Evolutionary conservation across 2,329 filamentous ascomycete species (phyloP).

Genomic region (Apiospora arundinis): DNA sequence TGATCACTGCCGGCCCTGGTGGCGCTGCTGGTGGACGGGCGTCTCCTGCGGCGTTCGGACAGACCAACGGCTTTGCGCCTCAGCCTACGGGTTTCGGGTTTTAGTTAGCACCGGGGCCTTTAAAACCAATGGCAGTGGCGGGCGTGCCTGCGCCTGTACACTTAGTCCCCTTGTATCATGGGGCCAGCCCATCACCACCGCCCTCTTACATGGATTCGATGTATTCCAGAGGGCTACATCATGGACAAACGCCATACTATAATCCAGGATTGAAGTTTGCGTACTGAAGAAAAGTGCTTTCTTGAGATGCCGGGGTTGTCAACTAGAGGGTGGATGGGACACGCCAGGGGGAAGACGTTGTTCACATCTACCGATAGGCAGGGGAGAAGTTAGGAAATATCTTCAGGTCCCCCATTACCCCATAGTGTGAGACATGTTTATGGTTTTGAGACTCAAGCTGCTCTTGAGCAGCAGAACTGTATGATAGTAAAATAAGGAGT

Average conservation of each 20-base stretch:
- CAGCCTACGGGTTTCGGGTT: constrained; percentile 82
- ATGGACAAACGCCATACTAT: neutral
- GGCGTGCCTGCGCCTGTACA: neutral
- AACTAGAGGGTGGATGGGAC: constrained; percentile 7
- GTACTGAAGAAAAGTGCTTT: constrained; percentile 11
- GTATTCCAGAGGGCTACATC: neutral
- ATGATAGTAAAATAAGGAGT: constrained; percentile 20
- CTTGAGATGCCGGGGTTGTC: neutral
- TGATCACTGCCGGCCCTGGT: constrained; percentile 91
- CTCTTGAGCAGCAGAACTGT: constrained; percentile 4
- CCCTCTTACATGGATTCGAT: neutral
- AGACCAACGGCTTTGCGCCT: constrained; percentile 87
- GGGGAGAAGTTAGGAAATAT: neutral
- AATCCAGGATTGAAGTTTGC: neutral
- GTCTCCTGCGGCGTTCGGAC: constrained; percentile 73
- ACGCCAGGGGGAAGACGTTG: constrained; percentile 2
- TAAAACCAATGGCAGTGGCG: constrained; percentile 23
- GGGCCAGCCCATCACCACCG: neutral
- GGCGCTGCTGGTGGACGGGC: constrained; percentile 51
- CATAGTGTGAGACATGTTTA: constrained; percentile 4
- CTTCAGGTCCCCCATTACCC: constrained; percentile 2
- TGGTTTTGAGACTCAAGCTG: constrained; percentile 5
- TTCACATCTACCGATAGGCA: constrained; percentile 5
- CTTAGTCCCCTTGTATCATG: neutral
- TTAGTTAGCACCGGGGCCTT: constrained; percentile 44